Base-by-base conservation (phyloP, 208 protist genomes). In the Leishmania tropica region DNA sequence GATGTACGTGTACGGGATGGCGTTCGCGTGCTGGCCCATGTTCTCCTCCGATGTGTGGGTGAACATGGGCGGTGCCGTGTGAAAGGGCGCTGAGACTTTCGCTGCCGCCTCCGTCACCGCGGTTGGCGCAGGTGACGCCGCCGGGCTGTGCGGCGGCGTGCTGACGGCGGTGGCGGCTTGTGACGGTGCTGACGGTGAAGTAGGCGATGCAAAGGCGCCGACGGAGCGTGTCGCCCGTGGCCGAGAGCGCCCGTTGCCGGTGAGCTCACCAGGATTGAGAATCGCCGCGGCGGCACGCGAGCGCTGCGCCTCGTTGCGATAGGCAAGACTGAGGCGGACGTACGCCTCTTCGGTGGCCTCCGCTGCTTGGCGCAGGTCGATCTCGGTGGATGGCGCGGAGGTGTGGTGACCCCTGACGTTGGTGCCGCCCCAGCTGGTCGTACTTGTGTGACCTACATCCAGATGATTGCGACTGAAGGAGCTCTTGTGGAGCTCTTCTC, bases 261-360 rank as follows among this genome's bases (percentile, higher is more conserved):
- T n/a, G 67, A 21, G 7, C 31, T 78, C 19, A 60, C 21, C 60
- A 17, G 75, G 58, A 6, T 70, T 51, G 31, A 85, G 72, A 51
- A 85, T 85, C 31, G 24, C 53, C 10, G 76, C 81, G n/a, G 77
- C 76, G 24, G 76, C 72, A 28, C 76, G 70, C 15, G 81, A 85
- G 72, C 81, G 77, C 11, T 79, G 77, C 17, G 77, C 81, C 48
- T 78, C 71, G 31, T 78, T 85, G 60, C 77, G 81, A 53, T 85
- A 85, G 28, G 77, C 70, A 15, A 85, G 76, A 24, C 81, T 85
- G 37, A 85, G 76, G 68, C 74, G 81, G 68, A 85, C 77, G 72
- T 85, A 85, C 35, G 77, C 72, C 42, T 80, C 81, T 62, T 85
- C 81, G 37, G 77, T 85, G 58, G 15, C 45, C 53, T 67, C 31